Evolutionary conservation across 1,284 basidiomycete species (phyloP).

Genomic region (Dichomitus squalens): DNA sequence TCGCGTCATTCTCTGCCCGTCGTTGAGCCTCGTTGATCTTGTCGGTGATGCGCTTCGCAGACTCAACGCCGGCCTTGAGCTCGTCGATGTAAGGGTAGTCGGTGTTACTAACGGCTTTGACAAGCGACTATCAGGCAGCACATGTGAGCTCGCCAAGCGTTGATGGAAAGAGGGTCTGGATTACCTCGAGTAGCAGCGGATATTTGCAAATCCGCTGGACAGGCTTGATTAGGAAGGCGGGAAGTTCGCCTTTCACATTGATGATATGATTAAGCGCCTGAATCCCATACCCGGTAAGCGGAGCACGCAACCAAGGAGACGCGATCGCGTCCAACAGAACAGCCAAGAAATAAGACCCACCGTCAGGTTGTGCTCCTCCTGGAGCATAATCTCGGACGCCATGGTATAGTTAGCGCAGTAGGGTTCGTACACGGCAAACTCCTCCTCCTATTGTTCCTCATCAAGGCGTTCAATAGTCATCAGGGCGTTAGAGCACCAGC

Average conservation of each 20-base stretch:
- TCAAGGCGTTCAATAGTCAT: conserved; percentile 33
- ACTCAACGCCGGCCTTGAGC: conserved; percentile 80
- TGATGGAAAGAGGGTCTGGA: conserved; percentile 24
- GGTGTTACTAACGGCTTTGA: conserved; percentile 71
- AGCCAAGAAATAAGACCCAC: conserved; percentile 54
- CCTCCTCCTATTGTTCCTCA: conserved; percentile 79
- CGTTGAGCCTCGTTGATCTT: conserved; percentile 96
- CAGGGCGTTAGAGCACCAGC: conserved; percentile 31
- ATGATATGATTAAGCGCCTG: conserved; percentile 77
- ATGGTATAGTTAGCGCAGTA: conserved; percentile 97
- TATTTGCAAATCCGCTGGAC: conserved; percentile 83
- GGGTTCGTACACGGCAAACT: conserved; percentile 94
- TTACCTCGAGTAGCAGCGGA: conserved; percentile 63
- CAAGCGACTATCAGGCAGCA: conserved; percentile 39
- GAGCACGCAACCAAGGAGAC: conserved; percentile 26
- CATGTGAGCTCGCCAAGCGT: conserved; percentile 8
- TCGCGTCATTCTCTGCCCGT: conserved; percentile 83
- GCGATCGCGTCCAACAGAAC: conserved; percentile 16
- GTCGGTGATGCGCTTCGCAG: conserved; percentile 92
- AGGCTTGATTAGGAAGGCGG: conserved; percentile 83
- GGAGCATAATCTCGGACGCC: conserved; percentile 84
- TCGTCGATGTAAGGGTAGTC: conserved; percentile 81
- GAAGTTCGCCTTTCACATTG: conserved; percentile 86
- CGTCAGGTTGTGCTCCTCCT: conserved; percentile 81
- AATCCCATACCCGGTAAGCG: conserved; percentile 37